Base-by-base conservation (phyloP, 352 stramenopile genomes). In the Elongisporangium senticosum region DNA sequence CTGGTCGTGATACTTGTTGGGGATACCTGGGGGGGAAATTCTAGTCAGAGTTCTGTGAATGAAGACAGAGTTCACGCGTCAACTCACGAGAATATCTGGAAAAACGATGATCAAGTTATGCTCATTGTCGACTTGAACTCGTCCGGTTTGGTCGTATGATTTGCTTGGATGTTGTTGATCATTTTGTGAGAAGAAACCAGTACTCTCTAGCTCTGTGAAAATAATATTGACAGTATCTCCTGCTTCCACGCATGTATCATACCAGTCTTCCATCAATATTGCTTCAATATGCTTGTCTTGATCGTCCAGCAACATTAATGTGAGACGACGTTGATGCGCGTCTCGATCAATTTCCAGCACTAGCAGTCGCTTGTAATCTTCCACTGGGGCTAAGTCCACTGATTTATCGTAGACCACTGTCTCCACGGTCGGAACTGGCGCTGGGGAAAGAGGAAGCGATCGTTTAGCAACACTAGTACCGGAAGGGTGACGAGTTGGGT, bases 161-260 rank as follows among this genome's bases (percentile, higher is more conserved):
- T n/a, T 51, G 10, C 20, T 64, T 17, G 37, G 7, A 33, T 23
- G 4, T 49, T 48, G 6, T 10, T 10, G 49, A 43, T 20, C 14
- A 11, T 64, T 52, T 65, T 75, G 70, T 14, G 66, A 79, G 49
- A 86, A 89, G 50, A 75, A 79, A 2, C 71, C 72, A 53, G 56
- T 21, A 21, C 20, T 61, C 53, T 85, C 68, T 55, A 68, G 67
- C 47, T 83, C 76, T 49, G 79, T 86, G 62, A 89, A 82, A 28
- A 94, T 70, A 60, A 92, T 75, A 67, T 92, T 89, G 62, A 94
- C 73, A 5, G 77, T 88, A 59, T 92, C 85, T 3, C 85, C 85
- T 47, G 79, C 80, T 64, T 88, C 72, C 19, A 92, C 59, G 51
- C 58, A 55, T n/a, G 79, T 79, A 28, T 92, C 80, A 75, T 83